These are phyloP conservation scores for Calvatia gigantea DNA, from an alignment of 768 basidiomycete species.

Conservation along the genomic window DNA sequence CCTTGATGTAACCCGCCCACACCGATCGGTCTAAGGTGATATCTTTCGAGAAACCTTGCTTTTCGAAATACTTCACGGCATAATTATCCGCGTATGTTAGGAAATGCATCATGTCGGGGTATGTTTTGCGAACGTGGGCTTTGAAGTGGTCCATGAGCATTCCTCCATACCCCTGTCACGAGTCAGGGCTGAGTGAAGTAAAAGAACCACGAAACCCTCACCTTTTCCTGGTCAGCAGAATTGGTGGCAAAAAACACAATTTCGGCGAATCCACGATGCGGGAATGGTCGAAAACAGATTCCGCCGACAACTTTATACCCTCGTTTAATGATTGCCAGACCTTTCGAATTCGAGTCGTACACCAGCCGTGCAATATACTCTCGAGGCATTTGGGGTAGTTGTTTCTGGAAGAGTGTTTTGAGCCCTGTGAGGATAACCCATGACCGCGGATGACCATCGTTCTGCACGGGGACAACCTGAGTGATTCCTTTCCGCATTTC, in stretches of 20 bases:
- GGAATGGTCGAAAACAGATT: slow-evolving; percentile 95
- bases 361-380: slow-evolving; percentile 98
- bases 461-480: slow-evolving; percentile 78
- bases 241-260: slow-evolving; percentile 99
- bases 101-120: slow-evolving; percentile 90
- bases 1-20: slow-evolving; percentile 99
- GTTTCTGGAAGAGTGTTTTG: slow-evolving; percentile 95
- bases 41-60: slow-evolving; percentile 98
- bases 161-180: slow-evolving; percentile 84
- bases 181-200: not conserved
- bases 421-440: slow-evolving; percentile 88
- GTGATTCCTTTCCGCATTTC: slow-evolving; percentile 86
- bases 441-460: slow-evolving; percentile 73
- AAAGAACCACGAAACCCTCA: slow-evolving; percentile 28
- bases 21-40: slow-evolving; percentile 86
- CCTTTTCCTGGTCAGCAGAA: slow-evolving; percentile 96
- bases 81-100: slow-evolving; percentile 99
- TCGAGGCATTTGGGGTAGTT: slow-evolving; percentile 97
- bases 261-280: slow-evolving; percentile 92
- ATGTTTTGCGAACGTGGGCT: slow-evolving; percentile 79
- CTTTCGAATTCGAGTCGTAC: slow-evolving; percentile 88
- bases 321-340: slow-evolving; percentile 90
- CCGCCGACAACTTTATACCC: slow-evolving; percentile 97
- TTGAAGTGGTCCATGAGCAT: slow-evolving; percentile 99
- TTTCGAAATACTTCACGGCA: slow-evolving; percentile 98